Conservation (phyloP, 2,329 filamentous ascomycete species). For the Alternaria viburni region DNA sequence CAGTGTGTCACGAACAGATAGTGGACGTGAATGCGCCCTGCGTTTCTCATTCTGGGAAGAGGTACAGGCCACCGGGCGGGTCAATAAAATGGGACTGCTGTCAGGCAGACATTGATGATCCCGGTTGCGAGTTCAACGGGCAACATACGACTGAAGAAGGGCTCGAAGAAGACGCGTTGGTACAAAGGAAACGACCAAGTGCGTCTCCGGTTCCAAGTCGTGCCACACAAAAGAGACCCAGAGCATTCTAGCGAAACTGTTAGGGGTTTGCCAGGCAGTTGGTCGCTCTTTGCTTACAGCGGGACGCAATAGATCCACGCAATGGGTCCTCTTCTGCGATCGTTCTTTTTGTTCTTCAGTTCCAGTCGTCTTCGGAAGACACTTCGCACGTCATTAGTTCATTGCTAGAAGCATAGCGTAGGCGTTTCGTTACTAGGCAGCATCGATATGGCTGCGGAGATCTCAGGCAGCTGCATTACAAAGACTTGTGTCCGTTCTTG, state of each 20-base stretch:
- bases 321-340: neutral
- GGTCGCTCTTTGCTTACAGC: neutral
- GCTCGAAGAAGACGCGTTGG: neutral
- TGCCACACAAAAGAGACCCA: neutral
- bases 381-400: neutral
- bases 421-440: neutral
- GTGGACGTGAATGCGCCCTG: conserved; percentile 14
- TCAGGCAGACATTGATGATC: conserved; percentile 2
- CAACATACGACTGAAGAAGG: conserved; percentile 5
- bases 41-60: conserved; percentile 23
- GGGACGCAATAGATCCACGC: neutral
- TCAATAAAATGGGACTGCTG: conserved; percentile 17
- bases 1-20: conserved; percentile 18
- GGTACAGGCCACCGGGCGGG: neutral
- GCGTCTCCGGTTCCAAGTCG: neutral
- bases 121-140: conserved; percentile 18
- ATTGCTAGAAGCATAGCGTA: neutral
- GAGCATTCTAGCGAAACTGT: neutral
- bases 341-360: neutral
- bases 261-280: neutral
- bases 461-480: neutral
- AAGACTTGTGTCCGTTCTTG: neutral
- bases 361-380: neutral
- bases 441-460: neutral
- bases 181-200: conserved; percentile 3